Evolutionary conservation across 129 eudicot species (phyloP).

Genomic region (Flaveria bidentis): DNA sequence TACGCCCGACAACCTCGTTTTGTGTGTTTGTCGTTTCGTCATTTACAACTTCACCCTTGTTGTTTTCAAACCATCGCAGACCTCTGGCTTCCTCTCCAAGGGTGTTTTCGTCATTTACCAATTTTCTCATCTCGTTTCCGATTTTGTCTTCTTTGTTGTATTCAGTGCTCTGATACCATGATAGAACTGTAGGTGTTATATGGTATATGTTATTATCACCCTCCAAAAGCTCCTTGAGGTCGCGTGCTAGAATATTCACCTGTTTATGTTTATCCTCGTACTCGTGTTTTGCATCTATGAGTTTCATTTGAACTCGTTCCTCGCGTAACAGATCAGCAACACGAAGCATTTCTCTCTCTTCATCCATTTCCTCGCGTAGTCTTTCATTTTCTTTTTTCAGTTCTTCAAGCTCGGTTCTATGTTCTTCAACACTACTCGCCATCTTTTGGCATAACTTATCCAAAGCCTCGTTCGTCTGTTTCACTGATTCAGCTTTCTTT

Average conservation of each 20-base stretch:
- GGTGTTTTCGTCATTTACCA: constrained; percentile 40
- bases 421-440: constrained; percentile 62
- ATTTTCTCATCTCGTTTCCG: neutral
- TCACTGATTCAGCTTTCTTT: constrained; percentile 58
- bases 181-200: constrained; percentile 26
- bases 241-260: constrained; percentile 56
- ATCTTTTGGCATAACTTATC: constrained; percentile 82
- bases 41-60: constrained; percentile 33
- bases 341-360: constrained; percentile 93
- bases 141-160: constrained; percentile 16
- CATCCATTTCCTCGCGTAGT: constrained; percentile 73
- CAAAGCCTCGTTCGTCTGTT: constrained; percentile 64
- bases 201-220: constrained; percentile 26
- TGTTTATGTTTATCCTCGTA: constrained; percentile 80
- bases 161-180: constrained; percentile 34
- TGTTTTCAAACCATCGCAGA: constrained; percentile 30
- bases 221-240: constrained; percentile 62
- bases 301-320: constrained; percentile 95
- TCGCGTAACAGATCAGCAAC: constrained; percentile 80
- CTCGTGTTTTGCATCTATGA: constrained; percentile 78
- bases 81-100: constrained; percentile 18
- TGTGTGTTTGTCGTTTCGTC: constrained; percentile 18
- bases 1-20: constrained; percentile 29
- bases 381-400: constrained; percentile 53
- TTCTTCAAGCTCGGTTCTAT: constrained; percentile 68